phyloP scores from a whole-genome alignment of 441 rosid species.

The Aleurites moluccanus region DNA sequence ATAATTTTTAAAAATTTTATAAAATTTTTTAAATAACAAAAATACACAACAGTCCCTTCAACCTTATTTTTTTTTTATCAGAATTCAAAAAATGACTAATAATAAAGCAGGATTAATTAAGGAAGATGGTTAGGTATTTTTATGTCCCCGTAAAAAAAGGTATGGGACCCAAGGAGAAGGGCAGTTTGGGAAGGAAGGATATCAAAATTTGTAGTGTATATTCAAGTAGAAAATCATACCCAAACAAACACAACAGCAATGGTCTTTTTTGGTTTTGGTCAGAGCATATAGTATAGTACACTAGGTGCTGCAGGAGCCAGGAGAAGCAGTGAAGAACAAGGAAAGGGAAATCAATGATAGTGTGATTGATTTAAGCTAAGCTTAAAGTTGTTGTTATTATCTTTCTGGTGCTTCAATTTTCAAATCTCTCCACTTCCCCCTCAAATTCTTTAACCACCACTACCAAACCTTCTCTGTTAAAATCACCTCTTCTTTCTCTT shows the following conservation, averaged over 20 bases:
- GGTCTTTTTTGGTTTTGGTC: neutral
- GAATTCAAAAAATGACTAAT: too few species aligned
- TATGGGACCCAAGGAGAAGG: neutral
- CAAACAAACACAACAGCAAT: neutral
- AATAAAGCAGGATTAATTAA: too few species aligned
- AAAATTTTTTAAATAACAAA: too few species aligned
- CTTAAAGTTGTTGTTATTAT: conserved; percentile 28
- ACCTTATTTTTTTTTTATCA: too few species aligned
- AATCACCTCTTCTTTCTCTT: neutral
- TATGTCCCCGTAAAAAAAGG: neutral
- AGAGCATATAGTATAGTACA: too few species aligned
- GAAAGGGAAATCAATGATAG: conserved; percentile 41
- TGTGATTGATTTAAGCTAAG: neutral
- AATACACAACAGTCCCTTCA: too few species aligned
- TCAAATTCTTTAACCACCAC: conserved; percentile 23
- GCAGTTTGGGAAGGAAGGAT: neutral
- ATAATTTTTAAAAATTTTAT: too few species aligned
- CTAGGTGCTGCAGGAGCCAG: neutral
- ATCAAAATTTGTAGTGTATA: neutral
- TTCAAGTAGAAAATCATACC: neutral
- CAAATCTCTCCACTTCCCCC: conserved; percentile 36
- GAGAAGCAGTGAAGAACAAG: conserved; percentile 55
- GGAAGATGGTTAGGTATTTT: too few species aligned
- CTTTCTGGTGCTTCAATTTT: conserved; percentile 6
- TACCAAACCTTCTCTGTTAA: neutral